Evolutionary conservation across 2,329 filamentous ascomycete genomes (phyloP), one percentile per base, ranked within the genome.

Genomic region (Fusarium robinianum): DNA sequence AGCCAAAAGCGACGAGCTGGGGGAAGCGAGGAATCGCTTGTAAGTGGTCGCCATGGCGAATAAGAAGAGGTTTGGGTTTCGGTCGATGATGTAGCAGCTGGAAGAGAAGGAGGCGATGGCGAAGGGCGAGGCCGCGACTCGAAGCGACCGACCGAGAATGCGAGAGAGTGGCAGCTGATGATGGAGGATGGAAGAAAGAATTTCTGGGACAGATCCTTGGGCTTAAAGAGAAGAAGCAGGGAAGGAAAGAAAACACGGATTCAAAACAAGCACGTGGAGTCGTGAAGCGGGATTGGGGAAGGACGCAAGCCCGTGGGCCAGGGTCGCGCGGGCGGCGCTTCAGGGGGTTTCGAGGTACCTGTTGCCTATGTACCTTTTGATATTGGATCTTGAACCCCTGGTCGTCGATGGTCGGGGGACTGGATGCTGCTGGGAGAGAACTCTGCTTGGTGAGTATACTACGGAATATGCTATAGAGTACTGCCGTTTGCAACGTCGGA

Each of bases 21-120:
- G 86, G 51, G 81, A 75, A 63, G 79, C 76, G 42, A 91, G 76
- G 67, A 90, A 91, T 72, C 81, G 80, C 75, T 83, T 79, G 74
- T 92, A 92, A 49, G 77, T 64, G 57, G 70, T 64, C 52, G 72
- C 67, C 71, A 73, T 73, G 60, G 58, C 60, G 59, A 55, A 43
- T 39, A 37, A 36, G 40, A 40, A 39, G 49, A 14, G 37, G 42
- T 40, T 41, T 42, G 44, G 40, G 49, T 54, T 51, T 45, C 38
- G 41, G 37, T 32, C 33, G 41, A 48, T 39, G 15, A 18, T 17
- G 30, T 46, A 41, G 34, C 34, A 45, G 43, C 24, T 35, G 25
- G 31, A 30, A 38, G 34, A 18, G 11, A 9, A 15, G 32, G 21
- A 42, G 32, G 43, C 35, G 19, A 33, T 39, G 30, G 24, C 25